phyloP scores from a whole-genome alignment of 1,139 yeast species.

The Scheffersomyces titani region DNA sequence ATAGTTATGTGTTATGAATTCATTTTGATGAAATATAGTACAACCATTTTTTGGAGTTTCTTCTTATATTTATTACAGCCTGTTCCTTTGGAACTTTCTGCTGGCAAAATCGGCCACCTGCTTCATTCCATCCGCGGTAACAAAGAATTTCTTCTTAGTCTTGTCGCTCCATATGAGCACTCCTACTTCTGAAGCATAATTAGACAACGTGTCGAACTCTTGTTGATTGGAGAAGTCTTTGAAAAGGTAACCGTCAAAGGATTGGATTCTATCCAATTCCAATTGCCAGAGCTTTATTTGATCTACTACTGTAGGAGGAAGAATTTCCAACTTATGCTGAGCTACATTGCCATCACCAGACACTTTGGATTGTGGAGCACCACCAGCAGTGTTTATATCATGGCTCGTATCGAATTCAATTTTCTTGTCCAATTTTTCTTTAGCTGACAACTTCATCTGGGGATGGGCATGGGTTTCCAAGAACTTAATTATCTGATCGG shows the following conservation, averaged over 20 bases:
- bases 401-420: conserved; percentile 64
- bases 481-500: conserved; percentile 90
- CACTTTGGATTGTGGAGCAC: conserved; percentile 38
- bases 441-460: conserved; percentile 77
- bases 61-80: conserved; percentile 1
- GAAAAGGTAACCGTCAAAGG: conserved; percentile 85
- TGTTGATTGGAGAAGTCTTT: conserved; percentile 78
- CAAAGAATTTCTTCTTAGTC: conserved; percentile 71
- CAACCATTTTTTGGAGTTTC: not conserved
- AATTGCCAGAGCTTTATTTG: conserved; percentile 95
- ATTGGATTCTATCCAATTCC: conserved; percentile 88
- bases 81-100: conserved; percentile 42
- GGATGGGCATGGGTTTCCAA: conserved; percentile 93
- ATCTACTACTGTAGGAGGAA: conserved; percentile 96
- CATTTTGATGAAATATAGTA: not conserved
- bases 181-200: conserved; percentile 88
- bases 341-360: conserved; percentile 26
- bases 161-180: conserved; percentile 84
- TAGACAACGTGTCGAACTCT: conserved; percentile 72
- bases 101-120: conserved; percentile 88
- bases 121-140: conserved; percentile 80
- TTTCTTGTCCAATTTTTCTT: conserved; percentile 65
- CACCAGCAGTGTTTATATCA: conserved; percentile 52
- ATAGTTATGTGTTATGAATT: not conserved
- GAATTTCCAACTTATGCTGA: conserved; percentile 56